phyloP scores from a whole-genome alignment of 306 rosid genomes.

The Prosopis cineraria region DNA sequence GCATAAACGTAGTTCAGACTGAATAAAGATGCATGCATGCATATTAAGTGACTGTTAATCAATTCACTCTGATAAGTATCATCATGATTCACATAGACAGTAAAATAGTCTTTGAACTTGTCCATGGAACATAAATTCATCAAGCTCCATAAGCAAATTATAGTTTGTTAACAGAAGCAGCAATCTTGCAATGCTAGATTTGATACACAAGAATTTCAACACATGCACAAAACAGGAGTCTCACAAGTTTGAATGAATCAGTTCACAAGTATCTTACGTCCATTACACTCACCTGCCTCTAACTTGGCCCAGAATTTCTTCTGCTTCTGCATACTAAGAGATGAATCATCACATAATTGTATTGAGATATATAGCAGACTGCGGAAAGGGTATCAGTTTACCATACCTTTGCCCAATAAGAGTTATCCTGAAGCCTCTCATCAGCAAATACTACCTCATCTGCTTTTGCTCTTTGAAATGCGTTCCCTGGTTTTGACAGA shows the following conservation, averaged over 20 bases:
- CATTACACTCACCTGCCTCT: constrained; percentile 70
- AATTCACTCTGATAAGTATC: neutral
- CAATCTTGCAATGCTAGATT: no score
- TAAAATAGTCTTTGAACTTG: neutral
- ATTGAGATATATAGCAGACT: neutral
- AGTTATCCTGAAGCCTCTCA: constrained; percentile 84
- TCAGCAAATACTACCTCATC: constrained; percentile 61
- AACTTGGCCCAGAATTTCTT: constrained; percentile 89
- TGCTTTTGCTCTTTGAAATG: constrained; percentile 79
- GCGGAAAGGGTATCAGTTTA: constrained; percentile 26
- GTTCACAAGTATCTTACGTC: neutral
- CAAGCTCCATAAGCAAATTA: neutral
- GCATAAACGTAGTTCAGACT: neutral
- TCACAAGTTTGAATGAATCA: neutral
- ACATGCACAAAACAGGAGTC: neutral
- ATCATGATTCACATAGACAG: neutral
- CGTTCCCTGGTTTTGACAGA: constrained; percentile 62
- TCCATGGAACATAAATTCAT: neutral
- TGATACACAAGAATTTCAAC: neutral
- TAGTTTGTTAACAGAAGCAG: neutral
- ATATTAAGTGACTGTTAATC: neutral
- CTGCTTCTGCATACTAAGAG: constrained; percentile 62
- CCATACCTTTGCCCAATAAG: constrained; percentile 92
- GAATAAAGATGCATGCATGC: neutral
- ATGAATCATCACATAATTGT: constrained; percentile 28